Conservation (phyloP, 352 stramenopile genomes). For the Phytophthora citricola region DNA sequence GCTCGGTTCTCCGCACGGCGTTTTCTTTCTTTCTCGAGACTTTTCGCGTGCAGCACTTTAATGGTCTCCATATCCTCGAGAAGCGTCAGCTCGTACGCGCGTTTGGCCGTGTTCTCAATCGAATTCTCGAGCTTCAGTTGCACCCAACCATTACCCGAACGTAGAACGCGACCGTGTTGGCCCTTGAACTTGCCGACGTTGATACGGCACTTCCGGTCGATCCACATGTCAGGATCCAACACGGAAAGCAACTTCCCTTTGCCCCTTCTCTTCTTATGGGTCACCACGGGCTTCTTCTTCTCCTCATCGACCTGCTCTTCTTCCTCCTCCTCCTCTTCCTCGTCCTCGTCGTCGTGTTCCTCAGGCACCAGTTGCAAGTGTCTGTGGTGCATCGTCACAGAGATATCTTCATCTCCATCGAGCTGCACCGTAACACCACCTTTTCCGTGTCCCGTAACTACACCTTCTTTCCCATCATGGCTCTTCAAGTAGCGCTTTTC, state of each 20-base stretch:
- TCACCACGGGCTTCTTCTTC: slow-evolving; percentile 25
- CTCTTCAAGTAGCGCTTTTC: slow-evolving; percentile 74
- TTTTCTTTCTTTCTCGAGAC: slow-evolving; percentile 64
- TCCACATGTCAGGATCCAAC: slow-evolving; percentile 90
- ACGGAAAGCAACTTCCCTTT: slow-evolving; percentile 78
- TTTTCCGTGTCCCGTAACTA: slow-evolving; percentile 56
- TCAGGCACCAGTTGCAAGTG: slow-evolving; percentile 52
- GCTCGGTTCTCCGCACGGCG: slow-evolving; percentile 40
- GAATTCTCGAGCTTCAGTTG: slow-evolving; percentile 85
- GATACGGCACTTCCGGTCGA: slow-evolving; percentile 85
- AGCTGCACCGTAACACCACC: slow-evolving; percentile 61
- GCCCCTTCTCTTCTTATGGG: slow-evolving; percentile 31
- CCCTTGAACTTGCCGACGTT: slow-evolving; percentile 92
- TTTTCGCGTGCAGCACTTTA: slow-evolving; percentile 77
- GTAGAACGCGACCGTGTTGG: slow-evolving; percentile 71
- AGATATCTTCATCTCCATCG: slow-evolving; percentile 53
- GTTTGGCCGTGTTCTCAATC: slow-evolving; percentile 87
- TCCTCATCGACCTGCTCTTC: slow-evolving; percentile 38
- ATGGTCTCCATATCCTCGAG: slow-evolving; percentile 86
- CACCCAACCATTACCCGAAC: slow-evolving; percentile 90
- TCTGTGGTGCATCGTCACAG: slow-evolving; percentile 60
- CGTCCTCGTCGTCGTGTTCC: slow-evolving; percentile 38
- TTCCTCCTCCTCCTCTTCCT: slow-evolving; percentile 50
- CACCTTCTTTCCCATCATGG: slow-evolving; percentile 68
- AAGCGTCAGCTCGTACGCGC: slow-evolving; percentile 87